Conservation (phyloP, 2,329 filamentous ascomycete genomes). For the Metarhizium album region DNA sequence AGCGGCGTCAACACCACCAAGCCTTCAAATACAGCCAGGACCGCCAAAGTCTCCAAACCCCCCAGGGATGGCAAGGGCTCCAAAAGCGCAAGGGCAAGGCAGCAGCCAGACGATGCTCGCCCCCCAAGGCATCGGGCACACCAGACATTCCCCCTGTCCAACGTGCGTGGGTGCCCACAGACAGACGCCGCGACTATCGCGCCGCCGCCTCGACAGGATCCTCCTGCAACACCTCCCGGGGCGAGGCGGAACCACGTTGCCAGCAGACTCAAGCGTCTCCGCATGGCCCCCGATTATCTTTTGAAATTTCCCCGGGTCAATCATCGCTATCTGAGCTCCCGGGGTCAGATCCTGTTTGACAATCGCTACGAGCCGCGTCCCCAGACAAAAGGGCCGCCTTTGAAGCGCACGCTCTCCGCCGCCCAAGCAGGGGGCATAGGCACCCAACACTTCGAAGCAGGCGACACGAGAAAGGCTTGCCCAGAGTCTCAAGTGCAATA, state of each 20-base stretch:
- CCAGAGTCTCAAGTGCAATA: background rate
- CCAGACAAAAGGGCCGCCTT: background rate
- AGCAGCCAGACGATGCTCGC: background rate
- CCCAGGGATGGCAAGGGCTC: background rate
- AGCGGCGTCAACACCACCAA: background rate
- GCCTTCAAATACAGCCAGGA: background rate
- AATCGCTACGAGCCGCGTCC: conserved; percentile 1
- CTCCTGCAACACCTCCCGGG: background rate
- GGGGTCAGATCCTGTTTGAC: conserved; percentile 4
- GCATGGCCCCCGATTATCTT: conserved; percentile 7
- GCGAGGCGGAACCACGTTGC: background rate
- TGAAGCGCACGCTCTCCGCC: background rate
- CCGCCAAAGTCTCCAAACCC: background rate
- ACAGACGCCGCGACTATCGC: background rate
- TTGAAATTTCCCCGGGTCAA: conserved; percentile 5
- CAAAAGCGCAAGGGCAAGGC: background rate
- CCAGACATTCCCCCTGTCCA: conserved; percentile 10
- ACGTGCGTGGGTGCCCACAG: conserved; percentile 7
- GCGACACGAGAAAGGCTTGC: background rate
- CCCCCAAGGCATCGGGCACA: conserved; percentile 1
- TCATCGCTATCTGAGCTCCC: conserved; percentile 8
- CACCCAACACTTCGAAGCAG: background rate
- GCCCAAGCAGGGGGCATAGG: background rate
- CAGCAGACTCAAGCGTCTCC: conserved; percentile 2
- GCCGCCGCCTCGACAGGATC: background rate